Conservation (phyloP, 2,329 filamentous ascomycete genomes). For the Colletotrichum tofieldiae region DNA sequence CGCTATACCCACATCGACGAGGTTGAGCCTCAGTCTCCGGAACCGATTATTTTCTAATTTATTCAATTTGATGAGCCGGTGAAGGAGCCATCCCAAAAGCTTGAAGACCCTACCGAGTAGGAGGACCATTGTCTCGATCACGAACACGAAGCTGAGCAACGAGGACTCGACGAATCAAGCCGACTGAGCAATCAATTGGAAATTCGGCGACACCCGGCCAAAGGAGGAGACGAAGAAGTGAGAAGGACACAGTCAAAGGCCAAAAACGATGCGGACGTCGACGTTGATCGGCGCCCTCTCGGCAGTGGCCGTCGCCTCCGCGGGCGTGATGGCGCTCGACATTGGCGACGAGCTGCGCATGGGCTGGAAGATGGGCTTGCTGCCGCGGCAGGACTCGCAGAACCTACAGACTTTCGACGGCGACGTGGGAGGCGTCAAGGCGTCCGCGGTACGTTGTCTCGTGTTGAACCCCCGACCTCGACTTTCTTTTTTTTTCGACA, state of each 20-base stretch:
- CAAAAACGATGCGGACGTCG: constrained; percentile 17
- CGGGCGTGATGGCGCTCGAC: constrained; percentile 44
- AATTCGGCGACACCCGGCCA: neutral
- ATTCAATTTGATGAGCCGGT: neutral
- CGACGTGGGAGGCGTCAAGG: constrained; percentile 56
- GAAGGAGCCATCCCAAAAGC: neutral
- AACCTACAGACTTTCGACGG: constrained; percentile 61
- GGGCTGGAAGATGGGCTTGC: constrained; percentile 55
- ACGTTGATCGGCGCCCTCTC: constrained; percentile 3
- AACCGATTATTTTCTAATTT: neutral
- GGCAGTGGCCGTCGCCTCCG: constrained; percentile 17
- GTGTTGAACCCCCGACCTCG: too few relatives aligned
- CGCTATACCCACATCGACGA: constrained; percentile 24
- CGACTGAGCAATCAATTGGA: neutral
- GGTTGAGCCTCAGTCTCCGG: constrained; percentile 24
- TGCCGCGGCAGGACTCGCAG: constrained; percentile 50
- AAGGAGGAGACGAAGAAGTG: too few relatives aligned
- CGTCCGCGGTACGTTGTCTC: constrained; percentile 52
- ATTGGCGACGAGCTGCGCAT: constrained; percentile 51
- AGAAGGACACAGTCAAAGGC: neutral
- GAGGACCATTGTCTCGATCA: neutral
- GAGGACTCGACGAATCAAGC: neutral
- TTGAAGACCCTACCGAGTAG: neutral
- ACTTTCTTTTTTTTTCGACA: neutral
- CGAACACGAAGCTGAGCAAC: neutral